A percentile compares a stretch with the other conserved stretches of the same genome.
These are phyloP conservation scores for Venturia nashicola DNA, from an alignment of 2,329 filamentous ascomycete genomes.

Conservation along the genomic window DNA sequence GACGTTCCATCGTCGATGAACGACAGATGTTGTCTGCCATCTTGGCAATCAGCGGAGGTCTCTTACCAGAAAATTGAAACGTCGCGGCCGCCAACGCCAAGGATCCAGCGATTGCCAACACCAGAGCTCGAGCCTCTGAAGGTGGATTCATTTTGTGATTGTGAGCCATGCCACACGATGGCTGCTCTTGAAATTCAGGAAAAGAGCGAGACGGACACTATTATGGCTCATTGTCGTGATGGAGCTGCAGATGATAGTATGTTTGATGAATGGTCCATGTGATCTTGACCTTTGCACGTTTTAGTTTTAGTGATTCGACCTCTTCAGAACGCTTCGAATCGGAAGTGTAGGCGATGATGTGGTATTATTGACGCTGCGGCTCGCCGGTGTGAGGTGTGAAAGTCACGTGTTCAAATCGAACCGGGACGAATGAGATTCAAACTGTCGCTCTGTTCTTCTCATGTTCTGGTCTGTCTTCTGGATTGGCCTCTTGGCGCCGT, in stretches of 20 bases:
- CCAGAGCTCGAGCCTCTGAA: slow-evolving; percentile 21
- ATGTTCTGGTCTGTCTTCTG: background rate
- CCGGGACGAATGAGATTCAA: too few species aligned
- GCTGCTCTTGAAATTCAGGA: background rate
- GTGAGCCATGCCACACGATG: slow-evolving; percentile 15
- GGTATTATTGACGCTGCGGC: too few species aligned
- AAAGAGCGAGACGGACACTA: background rate
- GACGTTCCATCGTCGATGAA: background rate
- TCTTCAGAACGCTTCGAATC: too few species aligned
- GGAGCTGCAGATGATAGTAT: background rate
- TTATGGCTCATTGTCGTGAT: background rate
- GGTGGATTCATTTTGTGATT: slow-evolving; percentile 21
- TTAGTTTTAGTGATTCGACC: too few species aligned
- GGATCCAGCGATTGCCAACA: slow-evolving; percentile 18
- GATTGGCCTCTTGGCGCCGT: too few species aligned
- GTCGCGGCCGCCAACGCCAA: slow-evolving; percentile 22
- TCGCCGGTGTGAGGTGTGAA: too few species aligned
- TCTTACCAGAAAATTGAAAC: background rate
- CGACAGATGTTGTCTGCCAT: background rate
- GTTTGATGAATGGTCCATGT: too few species aligned
- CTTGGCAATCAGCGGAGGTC: background rate
- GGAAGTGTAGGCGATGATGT: too few species aligned
- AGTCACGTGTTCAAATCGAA: too few species aligned
- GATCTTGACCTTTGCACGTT: too few species aligned
- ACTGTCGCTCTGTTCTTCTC: background rate